Conservation (phyloP, 108 stramenopile genomes). For the Cylindrotheca closterium region DNA sequence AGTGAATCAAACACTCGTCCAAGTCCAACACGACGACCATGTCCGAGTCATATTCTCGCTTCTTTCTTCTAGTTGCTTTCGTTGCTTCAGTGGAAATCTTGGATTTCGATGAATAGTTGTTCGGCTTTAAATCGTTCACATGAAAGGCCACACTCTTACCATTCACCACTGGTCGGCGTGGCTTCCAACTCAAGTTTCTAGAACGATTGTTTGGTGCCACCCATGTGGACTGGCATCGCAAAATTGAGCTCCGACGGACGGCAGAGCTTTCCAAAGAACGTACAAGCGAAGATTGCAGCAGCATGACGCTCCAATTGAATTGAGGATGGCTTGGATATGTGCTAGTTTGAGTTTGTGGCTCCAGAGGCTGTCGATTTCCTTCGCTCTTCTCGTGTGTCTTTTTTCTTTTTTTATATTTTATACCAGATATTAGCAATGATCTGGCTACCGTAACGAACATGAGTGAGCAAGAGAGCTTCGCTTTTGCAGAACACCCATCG, state of each 20-base stretch:
- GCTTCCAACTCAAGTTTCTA: background rate
- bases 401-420: no score
- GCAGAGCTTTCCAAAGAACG: slow-evolving; percentile 13
- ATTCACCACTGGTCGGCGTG: slow-evolving; percentile 37
- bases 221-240: slow-evolving; percentile 23
- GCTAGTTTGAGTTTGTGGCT: no score
- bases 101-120: background rate
- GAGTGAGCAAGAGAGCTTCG: no score
- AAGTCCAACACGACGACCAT: slow-evolving; percentile 95
- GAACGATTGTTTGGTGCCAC: slow-evolving; percentile 14
- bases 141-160: slow-evolving; percentile 40
- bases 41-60: slow-evolving; percentile 65
- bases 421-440: no score
- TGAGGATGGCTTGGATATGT: no score
- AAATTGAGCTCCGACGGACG: background rate
- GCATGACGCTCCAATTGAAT: no score
- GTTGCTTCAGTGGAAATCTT: background rate
- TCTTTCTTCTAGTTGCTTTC: background rate
- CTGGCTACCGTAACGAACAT: no score
- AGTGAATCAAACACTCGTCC: slow-evolving; percentile 99
- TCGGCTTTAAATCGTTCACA: slow-evolving; percentile 26
- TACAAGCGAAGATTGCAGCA: no score
- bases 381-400: no score
- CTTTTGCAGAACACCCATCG: no score
- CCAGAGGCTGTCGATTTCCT: no score